A percentile compares a stretch with the other conserved stretches of the same genome.
Conservation (phyloP, 441 rosid genomes). For the Populus hybrid region DNA sequence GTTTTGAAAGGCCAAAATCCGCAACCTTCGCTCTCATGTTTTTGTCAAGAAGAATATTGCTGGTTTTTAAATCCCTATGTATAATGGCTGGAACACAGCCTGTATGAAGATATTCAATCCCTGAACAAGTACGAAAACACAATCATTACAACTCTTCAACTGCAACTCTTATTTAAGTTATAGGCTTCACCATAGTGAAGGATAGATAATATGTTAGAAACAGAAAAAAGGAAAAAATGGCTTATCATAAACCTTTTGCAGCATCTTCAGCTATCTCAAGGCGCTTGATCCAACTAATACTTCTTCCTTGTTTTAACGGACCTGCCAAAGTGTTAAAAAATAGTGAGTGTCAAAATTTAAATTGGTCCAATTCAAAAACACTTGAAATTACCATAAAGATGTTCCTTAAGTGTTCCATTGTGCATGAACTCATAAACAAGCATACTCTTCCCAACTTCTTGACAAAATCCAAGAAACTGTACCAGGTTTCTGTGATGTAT, state of each 20-base stretch:
- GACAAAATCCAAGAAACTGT: conserved; percentile 97
- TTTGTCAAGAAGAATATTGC: conserved; percentile 93
- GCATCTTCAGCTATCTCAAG: conserved; percentile 97
- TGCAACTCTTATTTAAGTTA: neutral
- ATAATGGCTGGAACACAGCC: conserved; percentile 96
- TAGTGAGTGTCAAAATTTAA: conserved; percentile 15
- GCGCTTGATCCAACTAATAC: conserved; percentile 84
- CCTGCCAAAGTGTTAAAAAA: conserved; percentile 33
- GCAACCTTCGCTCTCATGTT: conserved; percentile 91
- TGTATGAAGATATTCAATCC: conserved; percentile 94
- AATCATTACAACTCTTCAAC: neutral
- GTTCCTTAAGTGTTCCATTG: conserved; percentile 94
- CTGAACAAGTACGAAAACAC: conserved; percentile 34
- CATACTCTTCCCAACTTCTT: conserved; percentile 81
- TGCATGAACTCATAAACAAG: conserved; percentile 97
- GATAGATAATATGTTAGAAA: neutral
- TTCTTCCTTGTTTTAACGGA: conserved; percentile 50
- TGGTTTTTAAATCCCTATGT: conserved; percentile 90
- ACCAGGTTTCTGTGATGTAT: conserved; percentile 97
- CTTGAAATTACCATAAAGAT: conserved; percentile 68
- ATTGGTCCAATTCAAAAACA: conserved; percentile 3
- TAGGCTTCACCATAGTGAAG: conserved; percentile 3
- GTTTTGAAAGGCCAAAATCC: conserved; percentile 91
- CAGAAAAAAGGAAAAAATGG: neutral
- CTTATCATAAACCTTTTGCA: conserved; percentile 58